phyloP scores from a whole-genome alignment of 2,329 filamentous ascomycete genomes.

The Alternaria sp. region DNA sequence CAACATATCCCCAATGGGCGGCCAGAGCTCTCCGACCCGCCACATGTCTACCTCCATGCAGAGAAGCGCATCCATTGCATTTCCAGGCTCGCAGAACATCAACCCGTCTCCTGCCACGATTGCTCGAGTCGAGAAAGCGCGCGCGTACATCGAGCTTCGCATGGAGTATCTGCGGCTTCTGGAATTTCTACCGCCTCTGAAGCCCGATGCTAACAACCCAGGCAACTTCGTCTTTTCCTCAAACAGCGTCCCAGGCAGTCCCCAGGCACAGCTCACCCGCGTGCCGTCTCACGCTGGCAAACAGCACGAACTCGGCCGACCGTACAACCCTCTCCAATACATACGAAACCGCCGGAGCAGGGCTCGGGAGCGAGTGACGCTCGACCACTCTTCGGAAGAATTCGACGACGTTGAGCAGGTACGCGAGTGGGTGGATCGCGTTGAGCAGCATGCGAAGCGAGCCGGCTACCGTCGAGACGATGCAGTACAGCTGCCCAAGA shows the following conservation, averaged over 20 bases:
- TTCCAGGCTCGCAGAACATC: conserved; percentile 53
- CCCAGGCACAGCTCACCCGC: conserved; percentile 49
- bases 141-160: conserved; percentile 83
- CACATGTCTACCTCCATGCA: conserved; percentile 39
- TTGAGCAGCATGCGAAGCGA: conserved; percentile 58
- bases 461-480: conserved; percentile 48
- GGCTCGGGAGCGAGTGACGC: conserved; percentile 74
- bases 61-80: conserved; percentile 33
- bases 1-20: conserved; percentile 65
- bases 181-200: conserved; percentile 78
- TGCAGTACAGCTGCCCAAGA: conserved; percentile 42
- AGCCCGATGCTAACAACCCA: conserved; percentile 52
- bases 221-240: conserved; percentile 51
- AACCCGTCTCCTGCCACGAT: conserved; percentile 81
- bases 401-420: conserved; percentile 78
- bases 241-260: conserved; percentile 51
- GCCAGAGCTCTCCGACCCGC: conserved; percentile 38
- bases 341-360: conserved; percentile 89
- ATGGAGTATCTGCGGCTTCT: conserved; percentile 82
- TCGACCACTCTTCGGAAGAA: conserved; percentile 76
- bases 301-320: conserved; percentile 64
- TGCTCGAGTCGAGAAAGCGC: conserved; percentile 82
- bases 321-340: conserved; percentile 91
- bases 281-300: conserved; percentile 46
- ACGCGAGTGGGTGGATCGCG: conserved; percentile 76